Percentiles rank a stretch among this genome's conserved stretches.
phyloP scores from a whole-genome alignment of 192 early-diverging fungal species.

The Entomortierella chlamydospora region DNA sequence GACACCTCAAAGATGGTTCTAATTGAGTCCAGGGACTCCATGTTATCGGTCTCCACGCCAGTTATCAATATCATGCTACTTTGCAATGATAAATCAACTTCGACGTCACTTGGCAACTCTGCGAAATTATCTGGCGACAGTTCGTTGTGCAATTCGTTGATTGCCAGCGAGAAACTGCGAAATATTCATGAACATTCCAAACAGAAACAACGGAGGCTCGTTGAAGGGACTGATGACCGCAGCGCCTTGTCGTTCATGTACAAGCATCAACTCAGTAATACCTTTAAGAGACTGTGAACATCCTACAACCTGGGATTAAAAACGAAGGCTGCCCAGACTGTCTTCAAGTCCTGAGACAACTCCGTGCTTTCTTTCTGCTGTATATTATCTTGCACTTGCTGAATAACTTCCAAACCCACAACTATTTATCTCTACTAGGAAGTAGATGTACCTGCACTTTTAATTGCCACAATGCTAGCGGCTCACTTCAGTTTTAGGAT shows the following conservation, averaged over 20 bases:
- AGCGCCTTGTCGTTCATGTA: slow-evolving; percentile 48
- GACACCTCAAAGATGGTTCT: slow-evolving; percentile 12
- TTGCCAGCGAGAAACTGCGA: not conserved
- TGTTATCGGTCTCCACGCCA: slow-evolving; percentile 24
- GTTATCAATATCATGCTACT: slow-evolving; percentile 20
- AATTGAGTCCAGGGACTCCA: slow-evolving; percentile 19
- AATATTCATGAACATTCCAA: slow-evolving; percentile 23
- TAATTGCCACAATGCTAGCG: slow-evolving; percentile 48
- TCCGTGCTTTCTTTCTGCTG: too few relatives aligned
- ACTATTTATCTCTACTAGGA: too few relatives aligned
- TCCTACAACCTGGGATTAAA: too few relatives aligned
- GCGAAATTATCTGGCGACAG: too few relatives aligned
- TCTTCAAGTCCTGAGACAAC: too few relatives aligned
- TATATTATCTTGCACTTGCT: not conserved
- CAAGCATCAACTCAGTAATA: slow-evolving; percentile 41
- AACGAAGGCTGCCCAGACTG: too few relatives aligned
- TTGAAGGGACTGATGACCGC: slow-evolving; percentile 14
- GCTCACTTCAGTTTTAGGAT: slow-evolving; percentile 44
- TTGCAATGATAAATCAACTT: slow-evolving; percentile 9
- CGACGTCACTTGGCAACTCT: not conserved
- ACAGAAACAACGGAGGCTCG: slow-evolving; percentile 13
- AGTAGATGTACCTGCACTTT: slow-evolving; percentile 56
- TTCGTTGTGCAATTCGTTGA: not conserved
- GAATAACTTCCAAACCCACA: too few relatives aligned
- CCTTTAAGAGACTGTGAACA: too few relatives aligned